Evolutionary conservation across 371 early-diverging fungal genomes (phyloP).

Genomic region (Apophysomyces sp.): DNA sequence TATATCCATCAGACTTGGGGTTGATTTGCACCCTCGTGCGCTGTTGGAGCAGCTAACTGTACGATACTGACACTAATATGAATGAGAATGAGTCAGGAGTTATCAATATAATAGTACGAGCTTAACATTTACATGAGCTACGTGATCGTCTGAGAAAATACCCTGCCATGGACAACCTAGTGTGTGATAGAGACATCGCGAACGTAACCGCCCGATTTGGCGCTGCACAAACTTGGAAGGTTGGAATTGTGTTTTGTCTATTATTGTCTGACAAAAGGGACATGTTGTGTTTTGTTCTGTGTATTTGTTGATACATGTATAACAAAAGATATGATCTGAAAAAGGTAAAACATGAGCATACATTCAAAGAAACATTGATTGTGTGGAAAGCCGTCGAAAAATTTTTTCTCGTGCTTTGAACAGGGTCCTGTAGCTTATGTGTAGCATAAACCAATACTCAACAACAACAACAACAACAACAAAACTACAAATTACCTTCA

Average conservation of each 20-base stretch:
- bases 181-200: constrained; percentile 30
- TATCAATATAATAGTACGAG: not conserved
- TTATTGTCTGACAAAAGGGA: constrained; percentile 22
- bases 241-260: constrained; percentile 32
- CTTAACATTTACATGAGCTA: constrained; percentile 22
- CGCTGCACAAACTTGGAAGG: constrained; percentile 48
- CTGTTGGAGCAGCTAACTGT: constrained; percentile 35
- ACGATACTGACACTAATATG: constrained; percentile 32
- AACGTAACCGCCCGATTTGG: constrained; percentile 42
- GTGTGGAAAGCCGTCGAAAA: not conserved
- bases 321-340: constrained; percentile 53
- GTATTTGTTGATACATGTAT: constrained; percentile 33
- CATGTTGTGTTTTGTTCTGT: constrained; percentile 28
- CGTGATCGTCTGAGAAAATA: constrained; percentile 34
- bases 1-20: constrained; percentile 13
- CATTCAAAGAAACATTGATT: not conserved
- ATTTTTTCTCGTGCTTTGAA: not conserved
- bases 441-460: not conserved
- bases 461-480: not conserved
- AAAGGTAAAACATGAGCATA: not conserved
- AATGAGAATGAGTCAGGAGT: not conserved
- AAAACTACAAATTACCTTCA: constrained; percentile 34
- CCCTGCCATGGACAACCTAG: constrained; percentile 49
- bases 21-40: constrained; percentile 36
- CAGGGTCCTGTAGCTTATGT: not conserved